These are phyloP conservation scores for Datura wrightii DNA, from an alignment of 257 asterid genomes.

Conservation along the genomic window DNA sequence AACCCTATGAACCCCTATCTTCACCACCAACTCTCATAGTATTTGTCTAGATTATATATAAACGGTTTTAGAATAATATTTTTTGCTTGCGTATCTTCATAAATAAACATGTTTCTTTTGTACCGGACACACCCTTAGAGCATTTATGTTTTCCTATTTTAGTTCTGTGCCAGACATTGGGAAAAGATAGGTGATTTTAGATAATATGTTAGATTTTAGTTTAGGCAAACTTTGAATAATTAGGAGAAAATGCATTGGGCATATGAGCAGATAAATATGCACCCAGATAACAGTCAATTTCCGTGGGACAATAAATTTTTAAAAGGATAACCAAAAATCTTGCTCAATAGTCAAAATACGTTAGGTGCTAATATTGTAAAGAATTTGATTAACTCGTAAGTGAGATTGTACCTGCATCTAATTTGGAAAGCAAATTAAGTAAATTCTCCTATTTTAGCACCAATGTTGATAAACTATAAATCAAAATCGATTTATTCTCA, in stretches of 20 bases:
- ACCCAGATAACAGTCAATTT: not conserved
- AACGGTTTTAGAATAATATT: too few species aligned
- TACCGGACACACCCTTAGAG: too few species aligned
- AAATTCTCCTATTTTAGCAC: not conserved
- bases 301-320: not conserved
- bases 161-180: too few species aligned
- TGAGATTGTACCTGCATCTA: not conserved
- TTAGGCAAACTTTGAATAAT: not conserved
- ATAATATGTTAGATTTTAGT: too few species aligned
- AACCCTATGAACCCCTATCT: too few species aligned
- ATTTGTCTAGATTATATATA: too few species aligned
- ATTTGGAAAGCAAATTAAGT: not conserved
- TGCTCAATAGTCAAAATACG: not conserved
- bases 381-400: not conserved
- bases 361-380: slow-evolving; percentile 11
- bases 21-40: too few species aligned
- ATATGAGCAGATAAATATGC: slow-evolving; percentile 5
- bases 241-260: slow-evolving; percentile 1
- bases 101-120: too few species aligned
- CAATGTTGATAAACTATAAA: not conserved
- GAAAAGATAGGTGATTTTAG: not conserved
- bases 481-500: not conserved
- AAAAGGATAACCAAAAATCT: not conserved
- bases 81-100: too few species aligned
- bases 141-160: too few species aligned